These are phyloP conservation scores for Rhodotorula diobovata DNA, from an alignment of 768 basidiomycete species.

Conservation along the genomic window DNA sequence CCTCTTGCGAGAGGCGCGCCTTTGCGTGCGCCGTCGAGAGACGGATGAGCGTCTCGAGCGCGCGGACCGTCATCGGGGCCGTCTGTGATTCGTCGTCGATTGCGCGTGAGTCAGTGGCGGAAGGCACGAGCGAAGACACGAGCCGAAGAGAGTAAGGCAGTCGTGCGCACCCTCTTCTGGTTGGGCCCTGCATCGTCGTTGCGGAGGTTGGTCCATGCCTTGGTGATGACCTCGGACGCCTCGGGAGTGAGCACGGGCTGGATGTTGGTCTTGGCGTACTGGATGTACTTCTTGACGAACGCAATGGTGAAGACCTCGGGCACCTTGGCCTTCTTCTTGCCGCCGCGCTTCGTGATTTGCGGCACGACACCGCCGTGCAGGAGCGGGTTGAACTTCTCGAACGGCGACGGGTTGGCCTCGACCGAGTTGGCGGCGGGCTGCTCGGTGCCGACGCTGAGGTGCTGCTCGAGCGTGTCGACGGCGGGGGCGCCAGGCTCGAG, in stretches of 20 bases:
- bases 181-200: constrained; percentile 90
- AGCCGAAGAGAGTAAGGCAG: neutral
- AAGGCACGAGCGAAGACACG: constrained; percentile 14
- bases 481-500: constrained; percentile 87
- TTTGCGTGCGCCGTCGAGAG: constrained; percentile 97
- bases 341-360: constrained; percentile 53
- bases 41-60: constrained; percentile 96
- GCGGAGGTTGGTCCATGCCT: constrained; percentile 81
- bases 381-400: constrained; percentile 93
- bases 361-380: constrained; percentile 77
- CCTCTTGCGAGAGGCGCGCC: constrained; percentile 76
- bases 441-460: constrained; percentile 73
- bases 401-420: constrained; percentile 54
- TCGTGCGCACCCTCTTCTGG: constrained; percentile 64
- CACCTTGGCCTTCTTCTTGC: constrained; percentile 53
- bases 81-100: constrained; percentile 59
- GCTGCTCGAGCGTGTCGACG: constrained; percentile 79
- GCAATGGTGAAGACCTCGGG: constrained; percentile 83
- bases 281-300: constrained; percentile 97
- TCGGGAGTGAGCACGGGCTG: constrained; percentile 83
- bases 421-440: constrained; percentile 12
- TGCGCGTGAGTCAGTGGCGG: no score
- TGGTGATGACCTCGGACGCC: constrained; percentile 88
- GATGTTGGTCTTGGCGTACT: constrained; percentile 86
- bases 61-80: constrained; percentile 93